phyloP scores from a whole-genome alignment of 768 basidiomycete species.

The Fomitopsis serialis region DNA sequence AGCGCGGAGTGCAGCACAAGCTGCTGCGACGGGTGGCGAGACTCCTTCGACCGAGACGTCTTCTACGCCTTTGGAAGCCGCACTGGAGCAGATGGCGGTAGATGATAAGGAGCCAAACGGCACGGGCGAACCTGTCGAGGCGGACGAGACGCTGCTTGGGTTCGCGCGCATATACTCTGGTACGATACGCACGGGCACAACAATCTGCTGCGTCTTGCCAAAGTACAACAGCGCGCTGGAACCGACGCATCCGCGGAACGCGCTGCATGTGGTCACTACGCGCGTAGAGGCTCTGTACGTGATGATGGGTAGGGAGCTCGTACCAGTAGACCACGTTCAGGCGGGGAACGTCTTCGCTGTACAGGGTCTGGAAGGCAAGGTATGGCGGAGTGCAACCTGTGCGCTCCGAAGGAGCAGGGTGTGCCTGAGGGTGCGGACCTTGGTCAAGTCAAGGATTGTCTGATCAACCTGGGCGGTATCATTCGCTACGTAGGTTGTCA shows the following conservation, averaged over 20 bases:
- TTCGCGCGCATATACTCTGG: constrained; percentile 95
- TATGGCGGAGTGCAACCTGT: constrained; percentile 91
- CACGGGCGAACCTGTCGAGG: constrained; percentile 22
- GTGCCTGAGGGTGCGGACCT: constrained; percentile 28
- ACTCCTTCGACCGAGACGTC: constrained; percentile 4
- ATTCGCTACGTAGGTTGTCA: constrained; percentile 47
- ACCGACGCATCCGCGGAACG: constrained; percentile 65
- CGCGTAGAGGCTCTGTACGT: constrained; percentile 79
- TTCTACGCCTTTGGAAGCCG: constrained; percentile 11
- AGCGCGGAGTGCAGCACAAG: constrained; percentile 18
- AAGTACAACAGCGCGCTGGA: constrained; percentile 70
- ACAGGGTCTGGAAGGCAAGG: constrained; percentile 82
- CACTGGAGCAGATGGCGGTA: constrained; percentile 16
- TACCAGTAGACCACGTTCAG: constrained; percentile 71
- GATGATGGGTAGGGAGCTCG: constrained; percentile 98
- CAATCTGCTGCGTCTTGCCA: constrained; percentile 74
- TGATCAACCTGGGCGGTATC: constrained; percentile 81
- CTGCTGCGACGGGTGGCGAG: constrained; percentile 3
- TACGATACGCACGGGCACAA: constrained; percentile 57
- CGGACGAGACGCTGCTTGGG: constrained; percentile 72
- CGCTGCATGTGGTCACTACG: constrained; percentile 51
- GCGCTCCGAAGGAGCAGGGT: constrained; percentile 51
- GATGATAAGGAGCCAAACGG: constrained; percentile 13
- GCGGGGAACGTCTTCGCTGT: constrained; percentile 96
- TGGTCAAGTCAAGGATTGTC: constrained; percentile 37